Conservation (phyloP, 352 stramenopile genomes). For the Phytophthora agathidicida region DNA sequence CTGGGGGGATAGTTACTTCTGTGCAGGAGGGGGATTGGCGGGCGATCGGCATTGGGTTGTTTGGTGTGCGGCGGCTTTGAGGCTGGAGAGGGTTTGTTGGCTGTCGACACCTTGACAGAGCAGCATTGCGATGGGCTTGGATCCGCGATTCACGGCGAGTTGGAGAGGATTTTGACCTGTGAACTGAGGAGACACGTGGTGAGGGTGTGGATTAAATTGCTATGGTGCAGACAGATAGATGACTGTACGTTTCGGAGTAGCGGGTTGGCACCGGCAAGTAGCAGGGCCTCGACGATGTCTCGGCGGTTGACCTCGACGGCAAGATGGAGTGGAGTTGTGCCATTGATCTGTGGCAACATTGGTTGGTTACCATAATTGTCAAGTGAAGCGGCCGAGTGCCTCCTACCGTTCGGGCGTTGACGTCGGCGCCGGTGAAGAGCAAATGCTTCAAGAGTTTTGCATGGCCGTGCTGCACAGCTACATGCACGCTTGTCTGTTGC, state of each 20-base stretch:
- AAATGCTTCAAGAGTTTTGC: conserved; percentile 64
- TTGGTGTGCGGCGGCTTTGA: conserved; percentile 22
- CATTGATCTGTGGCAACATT: conserved; percentile 48
- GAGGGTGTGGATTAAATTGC: neutral
- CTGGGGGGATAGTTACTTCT: neutral
- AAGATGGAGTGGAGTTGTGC: conserved; percentile 65
- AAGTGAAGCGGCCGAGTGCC: no score
- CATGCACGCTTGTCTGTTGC: conserved; percentile 65
- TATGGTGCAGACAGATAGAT: neutral
- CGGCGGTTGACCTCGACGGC: conserved; percentile 52
- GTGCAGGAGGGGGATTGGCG: neutral
- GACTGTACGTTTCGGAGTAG: conserved; percentile 57
- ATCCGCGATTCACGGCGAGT: conserved; percentile 28
- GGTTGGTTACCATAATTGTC: neutral
- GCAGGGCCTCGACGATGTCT: conserved; percentile 62
- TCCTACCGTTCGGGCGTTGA: conserved; percentile 54
- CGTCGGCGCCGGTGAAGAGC: conserved; percentile 48
- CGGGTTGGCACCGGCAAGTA: conserved; percentile 62
- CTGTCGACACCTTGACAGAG: conserved; percentile 48
- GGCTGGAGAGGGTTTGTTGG: conserved; percentile 22
- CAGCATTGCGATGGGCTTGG: conserved; percentile 34
- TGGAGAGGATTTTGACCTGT: conserved; percentile 58
- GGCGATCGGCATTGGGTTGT: conserved; percentile 6
- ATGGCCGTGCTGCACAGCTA: conserved; percentile 57
- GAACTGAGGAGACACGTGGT: conserved; percentile 28